These are phyloP conservation scores for Aspergillus fumigatus DNA, from an alignment of 2,329 filamentous ascomycete species.

Conservation along the genomic window DNA sequence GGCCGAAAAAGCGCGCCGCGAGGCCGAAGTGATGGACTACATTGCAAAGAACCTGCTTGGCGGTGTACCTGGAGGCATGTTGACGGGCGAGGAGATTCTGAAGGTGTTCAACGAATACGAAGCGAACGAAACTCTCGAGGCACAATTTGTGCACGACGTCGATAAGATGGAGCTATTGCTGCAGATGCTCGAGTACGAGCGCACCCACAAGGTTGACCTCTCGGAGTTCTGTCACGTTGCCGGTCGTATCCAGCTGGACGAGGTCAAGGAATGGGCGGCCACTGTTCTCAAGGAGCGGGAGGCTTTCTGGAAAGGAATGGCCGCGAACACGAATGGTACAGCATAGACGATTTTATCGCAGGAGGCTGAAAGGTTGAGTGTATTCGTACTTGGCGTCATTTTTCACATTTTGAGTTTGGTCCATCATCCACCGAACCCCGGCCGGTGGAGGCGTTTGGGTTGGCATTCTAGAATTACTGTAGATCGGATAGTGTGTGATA, in stretches of 20 bases:
- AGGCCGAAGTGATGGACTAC: conserved; percentile 88
- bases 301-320: conserved; percentile 59
- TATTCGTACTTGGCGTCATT: neutral
- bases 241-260: conserved; percentile 65
- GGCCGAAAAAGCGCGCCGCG: conserved; percentile 80
- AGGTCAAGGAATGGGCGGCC: conserved; percentile 74
- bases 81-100: conserved; percentile 65
- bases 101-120: conserved; percentile 95
- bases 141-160: conserved; percentile 88
- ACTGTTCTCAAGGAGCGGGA: conserved; percentile 73
- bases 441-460: conserved; percentile 4
- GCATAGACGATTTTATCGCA: neutral
- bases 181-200: conserved; percentile 97
- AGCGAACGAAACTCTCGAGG: conserved; percentile 76
- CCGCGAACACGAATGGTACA: conserved; percentile 4
- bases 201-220: conserved; percentile 65
- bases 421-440: conserved; percentile 1
- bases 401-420: neutral
- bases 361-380: conserved; percentile 10
- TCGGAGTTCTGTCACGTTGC: conserved; percentile 83
- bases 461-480: conserved; percentile 3
- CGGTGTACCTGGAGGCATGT: conserved; percentile 63
- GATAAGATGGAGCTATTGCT: conserved; percentile 94
- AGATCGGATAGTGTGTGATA: neutral
- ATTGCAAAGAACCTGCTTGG: conserved; percentile 70